These are phyloP conservation scores for Saturnispora diversa DNA, from an alignment of 805 yeast genomes.

Conservation along the genomic window DNA sequence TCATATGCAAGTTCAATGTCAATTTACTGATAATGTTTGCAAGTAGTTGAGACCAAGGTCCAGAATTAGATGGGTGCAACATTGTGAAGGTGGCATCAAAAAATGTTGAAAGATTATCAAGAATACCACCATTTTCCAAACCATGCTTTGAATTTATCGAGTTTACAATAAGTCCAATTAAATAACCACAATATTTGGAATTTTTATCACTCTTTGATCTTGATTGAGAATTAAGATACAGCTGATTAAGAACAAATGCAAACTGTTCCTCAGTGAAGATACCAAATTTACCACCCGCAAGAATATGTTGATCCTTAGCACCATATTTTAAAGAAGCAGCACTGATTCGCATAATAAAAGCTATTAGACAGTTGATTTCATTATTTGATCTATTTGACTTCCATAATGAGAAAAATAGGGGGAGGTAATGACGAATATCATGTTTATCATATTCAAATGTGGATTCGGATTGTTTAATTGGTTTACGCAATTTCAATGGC, in stretches of 20 bases:
- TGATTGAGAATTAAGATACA: constrained; percentile 27
- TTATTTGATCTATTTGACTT: constrained; percentile 40
- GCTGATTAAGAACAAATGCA: constrained; percentile 47
- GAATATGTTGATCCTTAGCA: constrained; percentile 25
- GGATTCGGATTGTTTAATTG: constrained; percentile 16
- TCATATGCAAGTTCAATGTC: constrained; percentile 50
- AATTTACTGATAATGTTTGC: constrained; percentile 57
- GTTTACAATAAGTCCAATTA: constrained; percentile 43
- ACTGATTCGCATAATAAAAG: constrained; percentile 55
- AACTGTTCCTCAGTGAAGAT: constrained; percentile 58
- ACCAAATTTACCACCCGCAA: constrained; percentile 47
- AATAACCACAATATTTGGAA: constrained; percentile 22
- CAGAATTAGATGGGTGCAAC: constrained; percentile 88
- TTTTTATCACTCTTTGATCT: constrained; percentile 20
- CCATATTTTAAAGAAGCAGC: constrained; percentile 36
- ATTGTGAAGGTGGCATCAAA: constrained; percentile 70
- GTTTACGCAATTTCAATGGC: constrained; percentile 37
- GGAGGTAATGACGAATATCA: constrained; percentile 42
- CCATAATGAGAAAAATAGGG: constrained; percentile 71
- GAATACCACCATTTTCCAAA: constrained; percentile 36
- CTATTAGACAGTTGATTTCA: constrained; percentile 54
- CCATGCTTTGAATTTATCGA: constrained; percentile 49
- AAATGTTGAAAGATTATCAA: constrained; percentile 45
- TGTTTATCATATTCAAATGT: constrained; percentile 16
- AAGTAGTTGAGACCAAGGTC: constrained; percentile 73